Evolutionary conservation across 164 flowering plant species (phyloP).

Genomic region (Paratinospora sagittata): DNA sequence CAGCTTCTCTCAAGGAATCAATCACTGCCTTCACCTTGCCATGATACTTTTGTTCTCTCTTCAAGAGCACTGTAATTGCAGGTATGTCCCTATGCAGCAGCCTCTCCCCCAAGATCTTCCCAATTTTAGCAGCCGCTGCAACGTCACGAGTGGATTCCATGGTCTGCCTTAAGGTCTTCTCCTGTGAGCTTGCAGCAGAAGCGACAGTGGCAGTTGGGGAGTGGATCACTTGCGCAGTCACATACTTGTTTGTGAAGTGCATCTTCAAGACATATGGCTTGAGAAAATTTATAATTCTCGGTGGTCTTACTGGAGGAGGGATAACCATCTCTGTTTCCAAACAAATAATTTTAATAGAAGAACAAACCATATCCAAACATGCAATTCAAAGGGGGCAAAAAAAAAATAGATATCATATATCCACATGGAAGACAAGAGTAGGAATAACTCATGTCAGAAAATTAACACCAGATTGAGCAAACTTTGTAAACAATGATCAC

Average conservation of each 20-base stretch:
- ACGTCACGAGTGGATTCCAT: conserved; percentile 67
- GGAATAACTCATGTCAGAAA: no score
- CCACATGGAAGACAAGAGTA: no score
- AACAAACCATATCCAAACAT: background rate
- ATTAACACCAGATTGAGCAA: no score
- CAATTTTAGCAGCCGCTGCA: conserved; percentile 74
- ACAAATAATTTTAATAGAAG: background rate
- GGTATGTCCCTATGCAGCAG: conserved; percentile 55
- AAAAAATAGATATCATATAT: background rate
- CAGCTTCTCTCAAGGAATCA: conserved; percentile 60
- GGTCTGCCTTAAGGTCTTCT: conserved; percentile 47
- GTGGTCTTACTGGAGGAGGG: conserved; percentile 63
- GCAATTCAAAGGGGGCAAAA: background rate
- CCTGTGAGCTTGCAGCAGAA: conserved; percentile 75
- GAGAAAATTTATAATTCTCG: conserved; percentile 48
- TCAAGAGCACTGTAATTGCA: conserved; percentile 55
- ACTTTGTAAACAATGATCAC: no score
- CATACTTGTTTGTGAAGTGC: conserved; percentile 87
- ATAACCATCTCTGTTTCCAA: conserved; percentile 51
- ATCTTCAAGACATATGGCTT: conserved; percentile 78
- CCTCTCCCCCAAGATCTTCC: conserved; percentile 70
- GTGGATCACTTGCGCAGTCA: conserved; percentile 74
- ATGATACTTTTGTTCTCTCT: conserved; percentile 73
- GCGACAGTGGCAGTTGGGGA: conserved; percentile 78
- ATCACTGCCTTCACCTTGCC: conserved; percentile 82